Evolutionary conservation across 2,329 filamentous ascomycete genomes (phyloP), one percentile per base, ranked within the genome.

Genomic region (Xylaria hypoxylon): DNA sequence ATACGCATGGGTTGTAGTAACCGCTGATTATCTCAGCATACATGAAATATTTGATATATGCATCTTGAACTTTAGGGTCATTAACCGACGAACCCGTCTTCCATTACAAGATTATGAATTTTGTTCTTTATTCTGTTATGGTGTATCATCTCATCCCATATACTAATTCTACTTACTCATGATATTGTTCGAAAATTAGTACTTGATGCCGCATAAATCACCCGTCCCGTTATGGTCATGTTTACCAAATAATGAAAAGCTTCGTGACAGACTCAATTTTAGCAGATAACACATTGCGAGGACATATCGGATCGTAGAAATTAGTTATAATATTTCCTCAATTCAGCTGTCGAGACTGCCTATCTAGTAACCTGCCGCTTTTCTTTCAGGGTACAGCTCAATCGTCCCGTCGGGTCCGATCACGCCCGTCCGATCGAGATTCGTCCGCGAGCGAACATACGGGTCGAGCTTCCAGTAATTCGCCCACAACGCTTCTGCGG

Each of bases 391-490:
- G 33, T 71, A 71, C 17, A 62, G 3, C 40, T 91, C 81, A 48
- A 94, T 80, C 74, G 85, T 85, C 0, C 93, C 93, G 5, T 83
- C 88, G 0, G 83, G 80, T 63, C 85, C 80, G 47, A 97, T 83
- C 64, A 94, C 81, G 0, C 93, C 92, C 2, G 84, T 85, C 62
- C 95, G 87, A 77, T 98, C 95, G 72, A 96, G 97, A 66, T 92
- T 79, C 17, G 89, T 91, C 74, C 90, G 86, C 15, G 94, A 92
- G 38, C 95, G 85, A n/a, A 97, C 77, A 77, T 94, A 96, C 0
- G 92, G 92, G 79, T 97, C 95, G 60, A 97, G 80, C 42, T 85
- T 84, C 95, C 95, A 98, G 80, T 97, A 97, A 71, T 92, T 92
- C 52, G 84, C 82, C 67, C 85, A 84, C 72, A 97, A 76, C 66